Base-by-base conservation (phyloP, 176 grass and related monocot species). In the Dendrocalamus sinicus region DNA sequence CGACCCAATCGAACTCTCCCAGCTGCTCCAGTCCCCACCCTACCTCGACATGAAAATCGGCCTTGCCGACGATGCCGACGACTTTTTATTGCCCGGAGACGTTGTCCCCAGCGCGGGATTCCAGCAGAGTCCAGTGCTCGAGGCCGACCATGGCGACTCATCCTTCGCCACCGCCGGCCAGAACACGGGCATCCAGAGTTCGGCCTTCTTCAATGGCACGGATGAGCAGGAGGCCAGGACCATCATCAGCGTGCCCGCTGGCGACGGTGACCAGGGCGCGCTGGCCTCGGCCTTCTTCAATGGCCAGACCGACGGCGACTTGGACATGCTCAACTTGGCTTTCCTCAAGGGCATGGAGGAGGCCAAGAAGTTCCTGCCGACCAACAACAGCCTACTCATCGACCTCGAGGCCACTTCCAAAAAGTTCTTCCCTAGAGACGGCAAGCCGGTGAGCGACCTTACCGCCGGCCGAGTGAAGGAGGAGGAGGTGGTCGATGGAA, bases 331-430 rank as follows among this genome's bases (percentile, higher is more conserved):
- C 58, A 73, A 87, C 77, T 37, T 53, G 75, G 91, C 91, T 7
- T 86, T 92, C 32, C 79, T 60, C 52, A 76, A 88, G 67, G 88
- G 91, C 30, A 81, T 87, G 80, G 80, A 90, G 44, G 91, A 93
- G 32, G 91, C 85, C 66, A 83, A 26, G 10, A 90, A 88, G 59
- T 90, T 93, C 72, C 28, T 93, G 78, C 91, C 91, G 15, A 78
- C 76, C 35, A 81, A 53, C 65, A 79, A 68, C 43, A 72, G 3
- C 59, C 75, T 88, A 30, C 19, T 87, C 51, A 51, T 89, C 26
- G 53, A 63, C 50, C 62, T 54, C 19, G 82, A 86, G 22, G 77
- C 20, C 16, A 71, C 67, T 40, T 40, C 70, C 14, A 9, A 28
- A 10, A 57, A 87, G 74, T 50, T 60, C 70, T 65, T 87, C 44